Conservation (phyloP, 225 moss, liverwort and hornwort species). For the Physcomitrium patens region DNA sequence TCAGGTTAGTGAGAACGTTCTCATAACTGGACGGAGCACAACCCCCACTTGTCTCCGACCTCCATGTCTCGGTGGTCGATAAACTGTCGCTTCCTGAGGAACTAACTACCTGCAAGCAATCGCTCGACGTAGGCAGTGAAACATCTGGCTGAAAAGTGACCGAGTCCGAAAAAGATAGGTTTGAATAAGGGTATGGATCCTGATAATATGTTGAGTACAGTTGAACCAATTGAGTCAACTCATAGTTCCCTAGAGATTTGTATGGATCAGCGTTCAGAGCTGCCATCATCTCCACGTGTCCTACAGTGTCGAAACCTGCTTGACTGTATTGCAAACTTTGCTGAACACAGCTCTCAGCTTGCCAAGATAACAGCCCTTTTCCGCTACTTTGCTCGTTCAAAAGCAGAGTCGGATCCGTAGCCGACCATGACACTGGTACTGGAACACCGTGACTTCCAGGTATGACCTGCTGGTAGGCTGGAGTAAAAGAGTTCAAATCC, state of each 20-base stretch:
- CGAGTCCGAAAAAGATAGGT: constrained; percentile 51
- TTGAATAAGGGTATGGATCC: constrained; percentile 60
- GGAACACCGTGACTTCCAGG: constrained; percentile 35
- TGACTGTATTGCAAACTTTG: constrained; percentile 38
- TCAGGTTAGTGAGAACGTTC: constrained; percentile 38
- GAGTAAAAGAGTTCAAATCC: constrained; percentile 33
- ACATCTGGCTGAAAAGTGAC: constrained; percentile 38
- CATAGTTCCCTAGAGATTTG: constrained; percentile 36
- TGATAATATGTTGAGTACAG: constrained; percentile 61
- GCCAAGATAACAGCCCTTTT: constrained; percentile 52
- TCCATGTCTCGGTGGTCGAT: constrained; percentile 60
- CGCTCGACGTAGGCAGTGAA: constrained; percentile 56
- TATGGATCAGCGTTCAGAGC: constrained; percentile 46
- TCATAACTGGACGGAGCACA: constrained; percentile 43
- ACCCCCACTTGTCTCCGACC: constrained; percentile 62
- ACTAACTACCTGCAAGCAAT: constrained; percentile 76
- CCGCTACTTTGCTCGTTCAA: constrained; percentile 43
- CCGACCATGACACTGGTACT: constrained; percentile 57
- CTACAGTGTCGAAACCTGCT: constrained; percentile 44
- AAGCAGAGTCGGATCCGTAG: constrained; percentile 61
- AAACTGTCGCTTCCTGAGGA: constrained; percentile 74
- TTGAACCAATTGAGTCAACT: constrained; percentile 71
- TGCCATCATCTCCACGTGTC: constrained; percentile 59
- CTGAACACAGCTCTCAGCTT: constrained; percentile 53
- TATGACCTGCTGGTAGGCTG: constrained; percentile 39